These are phyloP conservation scores for Rosa multiflora DNA, from an alignment of 306 rosid genomes.

Conservation along the genomic window DNA sequence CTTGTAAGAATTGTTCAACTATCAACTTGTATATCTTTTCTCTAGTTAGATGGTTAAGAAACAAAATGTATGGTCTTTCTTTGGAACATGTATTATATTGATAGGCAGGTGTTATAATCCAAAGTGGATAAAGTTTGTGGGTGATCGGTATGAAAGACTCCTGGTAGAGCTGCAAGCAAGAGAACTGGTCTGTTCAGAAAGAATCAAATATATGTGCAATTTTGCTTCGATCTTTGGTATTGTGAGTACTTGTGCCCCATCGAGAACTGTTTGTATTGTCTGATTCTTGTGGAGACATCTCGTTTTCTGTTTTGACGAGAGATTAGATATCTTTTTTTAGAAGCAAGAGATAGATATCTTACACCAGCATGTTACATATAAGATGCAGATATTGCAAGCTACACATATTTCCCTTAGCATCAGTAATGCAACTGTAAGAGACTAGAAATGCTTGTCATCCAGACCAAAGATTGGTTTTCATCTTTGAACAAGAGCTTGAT, in stretches of 20 bases:
- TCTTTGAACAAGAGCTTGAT: conserved; percentile 28
- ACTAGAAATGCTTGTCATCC: conserved; percentile 26
- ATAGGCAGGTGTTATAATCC: neutral
- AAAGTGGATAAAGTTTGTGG: neutral
- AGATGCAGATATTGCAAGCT: neutral
- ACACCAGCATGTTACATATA: neutral
- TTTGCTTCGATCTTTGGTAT: neutral
- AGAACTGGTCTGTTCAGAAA: neutral
- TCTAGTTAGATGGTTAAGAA: neutral
- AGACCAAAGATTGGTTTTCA: conserved; percentile 16
- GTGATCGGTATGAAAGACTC: neutral
- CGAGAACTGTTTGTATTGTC: neutral
- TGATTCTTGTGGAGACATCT: neutral
- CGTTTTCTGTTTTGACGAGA: neutral
- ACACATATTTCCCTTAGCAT: neutral
- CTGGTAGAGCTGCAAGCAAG: neutral
- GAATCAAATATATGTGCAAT: neutral
- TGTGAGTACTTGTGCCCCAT: neutral
- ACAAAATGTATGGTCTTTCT: neutral
- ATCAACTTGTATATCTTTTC: conserved; percentile 14
- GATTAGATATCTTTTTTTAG: neutral
- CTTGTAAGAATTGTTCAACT: conserved; percentile 8
- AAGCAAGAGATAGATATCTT: neutral
- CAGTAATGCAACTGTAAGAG: conserved; percentile 20
- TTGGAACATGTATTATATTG: neutral